phyloP scores from a whole-genome alignment of 805 yeast species.

The Sugiyamaella lignohabitans region DNA sequence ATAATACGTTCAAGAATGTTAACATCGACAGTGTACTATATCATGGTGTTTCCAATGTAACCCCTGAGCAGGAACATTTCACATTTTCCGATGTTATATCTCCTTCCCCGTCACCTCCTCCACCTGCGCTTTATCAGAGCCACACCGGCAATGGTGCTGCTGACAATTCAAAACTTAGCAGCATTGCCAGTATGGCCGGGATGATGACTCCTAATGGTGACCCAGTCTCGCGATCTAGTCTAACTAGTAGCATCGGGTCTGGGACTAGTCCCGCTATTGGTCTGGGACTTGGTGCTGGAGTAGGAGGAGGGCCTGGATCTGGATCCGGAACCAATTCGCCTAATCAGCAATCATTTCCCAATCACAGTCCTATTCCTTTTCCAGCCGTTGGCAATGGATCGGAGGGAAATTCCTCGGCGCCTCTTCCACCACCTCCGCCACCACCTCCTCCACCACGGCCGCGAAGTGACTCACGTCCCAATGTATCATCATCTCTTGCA shows the following conservation, averaged over 20 bases:
- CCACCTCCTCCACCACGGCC: background rate
- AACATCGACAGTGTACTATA: constrained; percentile 72
- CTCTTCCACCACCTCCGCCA: constrained; percentile 8
- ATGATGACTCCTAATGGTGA: background rate
- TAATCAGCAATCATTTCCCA: background rate
- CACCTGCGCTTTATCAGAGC: constrained; percentile 2
- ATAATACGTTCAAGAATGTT: constrained; percentile 68
- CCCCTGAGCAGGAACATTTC: constrained; percentile 31
- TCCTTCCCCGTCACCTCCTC: constrained; percentile 18
- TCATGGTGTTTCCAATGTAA: constrained; percentile 48
- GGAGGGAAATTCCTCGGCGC: background rate
- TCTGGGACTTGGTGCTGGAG: too few species aligned
- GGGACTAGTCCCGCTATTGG: too few species aligned
- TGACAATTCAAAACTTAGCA: background rate
- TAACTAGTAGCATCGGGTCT: too few species aligned
- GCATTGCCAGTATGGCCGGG: background rate
- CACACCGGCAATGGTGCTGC: background rate
- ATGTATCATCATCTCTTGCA: background rate
- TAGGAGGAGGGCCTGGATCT: background rate
- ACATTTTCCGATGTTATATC: constrained; percentile 11
- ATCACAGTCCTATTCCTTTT: background rate
- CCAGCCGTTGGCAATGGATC: too few species aligned
- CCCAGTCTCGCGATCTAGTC: background rate
- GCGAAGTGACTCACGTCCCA: background rate
- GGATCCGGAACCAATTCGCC: background rate